phyloP scores from a whole-genome alignment of 352 stramenopile genomes.

The Phytophthora cactorum region DNA sequence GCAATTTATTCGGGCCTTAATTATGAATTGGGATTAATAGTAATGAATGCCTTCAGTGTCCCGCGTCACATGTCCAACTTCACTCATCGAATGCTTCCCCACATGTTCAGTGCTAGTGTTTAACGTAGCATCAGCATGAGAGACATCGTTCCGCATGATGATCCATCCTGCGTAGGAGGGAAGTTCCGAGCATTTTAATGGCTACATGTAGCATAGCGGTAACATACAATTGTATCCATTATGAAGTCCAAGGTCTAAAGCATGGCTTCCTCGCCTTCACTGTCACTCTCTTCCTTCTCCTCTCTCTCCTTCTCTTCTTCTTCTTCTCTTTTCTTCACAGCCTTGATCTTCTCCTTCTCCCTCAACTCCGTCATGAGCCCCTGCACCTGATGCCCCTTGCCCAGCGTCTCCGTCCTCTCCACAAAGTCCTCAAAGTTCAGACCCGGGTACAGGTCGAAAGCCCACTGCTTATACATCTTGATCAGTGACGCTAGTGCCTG shows the following conservation, averaged over 20 bases:
- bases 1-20: too few relatives aligned
- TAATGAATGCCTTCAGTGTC: too few relatives aligned
- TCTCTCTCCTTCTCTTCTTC: constrained; percentile 17
- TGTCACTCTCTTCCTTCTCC: constrained; percentile 25
- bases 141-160: too few relatives aligned
- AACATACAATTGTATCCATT: background rate
- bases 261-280: constrained; percentile 51
- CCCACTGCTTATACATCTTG: constrained; percentile 89
- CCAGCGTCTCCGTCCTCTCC: constrained; percentile 62
- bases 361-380: constrained; percentile 64
- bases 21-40: too few relatives aligned
- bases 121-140: too few relatives aligned
- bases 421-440: constrained; percentile 88
- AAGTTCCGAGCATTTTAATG: too few relatives aligned
- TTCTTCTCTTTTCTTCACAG: constrained; percentile 25
- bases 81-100: too few relatives aligned
- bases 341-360: constrained; percentile 59
- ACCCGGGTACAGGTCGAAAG: constrained; percentile 81
- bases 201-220: background rate
- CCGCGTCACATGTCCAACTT: too few relatives aligned
- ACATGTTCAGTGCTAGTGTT: too few relatives aligned
- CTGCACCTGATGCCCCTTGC: constrained; percentile 69
- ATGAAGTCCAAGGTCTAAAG: constrained; percentile 21
- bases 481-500: constrained; percentile 71
- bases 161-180: too few relatives aligned